Base-by-base conservation (phyloP, 257 asterid genomes). In the Solanum pimpinellifolium region DNA sequence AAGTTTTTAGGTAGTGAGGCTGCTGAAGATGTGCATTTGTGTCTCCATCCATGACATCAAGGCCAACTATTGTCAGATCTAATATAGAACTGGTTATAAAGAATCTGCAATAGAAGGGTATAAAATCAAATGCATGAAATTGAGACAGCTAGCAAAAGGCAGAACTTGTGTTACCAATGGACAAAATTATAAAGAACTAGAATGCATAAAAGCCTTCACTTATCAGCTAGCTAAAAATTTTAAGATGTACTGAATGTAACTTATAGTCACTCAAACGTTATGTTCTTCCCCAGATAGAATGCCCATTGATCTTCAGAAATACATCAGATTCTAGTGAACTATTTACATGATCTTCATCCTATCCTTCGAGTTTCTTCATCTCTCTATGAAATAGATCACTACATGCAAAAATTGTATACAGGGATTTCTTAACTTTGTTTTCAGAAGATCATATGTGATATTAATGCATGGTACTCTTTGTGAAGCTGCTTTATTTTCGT, bases 11-110 rank as follows among this genome's bases (percentile, higher is more conserved):
- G 92, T 92, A 92, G 91, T 97, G 98, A 87, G 91, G 94, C 70
- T 91, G 96, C 86, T 91, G 98, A 44, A 88, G 90, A 15, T 91
- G 90, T 39, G 93, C 89, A 74, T 90, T 95, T 33, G 97, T 88
- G 85, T 97, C 97, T 85, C 98, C 98, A 88, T 95, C 98, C 41
- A 91, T 12, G 74, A 92, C 91, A 87, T 97, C 98, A 65, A 97
- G 98, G 46, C 99, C 99, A 42, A 95, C 99, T 89, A 97, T 92
- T 42, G 99, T 93, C 92, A 96, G 96, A 92, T 97, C 99, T 88
- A 96, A 98, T 88, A 97, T 96, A 66, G 99, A 89, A 92, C 99
- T 97, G 52, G 99, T 96, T 65, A 97, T 94, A 87, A 95, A 97
- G 93, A 97, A 97, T 93, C 99, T 97, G 98, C 70, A 87, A 88